Conservation (phyloP, 768 basidiomycete genomes). For the Lentinula boryana region DNA sequence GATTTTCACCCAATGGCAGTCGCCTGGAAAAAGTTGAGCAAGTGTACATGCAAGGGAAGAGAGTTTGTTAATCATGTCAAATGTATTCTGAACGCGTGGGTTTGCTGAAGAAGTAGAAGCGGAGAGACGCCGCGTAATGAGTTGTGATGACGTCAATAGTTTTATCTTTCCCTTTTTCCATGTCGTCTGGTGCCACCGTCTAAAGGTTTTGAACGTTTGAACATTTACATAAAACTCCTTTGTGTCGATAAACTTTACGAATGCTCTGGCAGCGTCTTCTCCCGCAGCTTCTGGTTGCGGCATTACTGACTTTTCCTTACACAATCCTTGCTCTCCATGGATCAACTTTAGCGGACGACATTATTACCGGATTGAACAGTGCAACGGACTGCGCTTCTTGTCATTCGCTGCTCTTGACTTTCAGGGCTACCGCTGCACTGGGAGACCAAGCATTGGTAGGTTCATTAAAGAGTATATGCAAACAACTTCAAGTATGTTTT, state of each 20-base stretch:
- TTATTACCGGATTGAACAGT: conserved; percentile 36
- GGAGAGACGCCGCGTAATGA: too few species aligned
- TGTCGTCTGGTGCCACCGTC: not conserved
- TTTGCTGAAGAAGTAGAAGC: too few species aligned
- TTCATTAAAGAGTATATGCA: conserved; percentile 39
- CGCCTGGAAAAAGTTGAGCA: too few species aligned
- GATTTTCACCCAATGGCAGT: too few species aligned
- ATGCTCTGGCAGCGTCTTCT: not conserved
- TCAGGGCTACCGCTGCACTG: conserved; percentile 38
- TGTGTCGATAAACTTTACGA: not conserved
- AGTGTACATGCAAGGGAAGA: too few species aligned
- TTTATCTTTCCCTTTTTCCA: too few species aligned
- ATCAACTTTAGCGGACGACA: conserved; percentile 11
- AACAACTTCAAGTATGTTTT: conserved; percentile 28
- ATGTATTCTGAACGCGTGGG: too few species aligned
- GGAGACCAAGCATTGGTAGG: conserved; percentile 43
- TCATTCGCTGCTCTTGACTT: conserved; percentile 40
- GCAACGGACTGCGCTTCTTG: conserved; percentile 47
- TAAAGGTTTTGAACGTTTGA: not conserved
- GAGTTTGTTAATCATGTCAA: too few species aligned
- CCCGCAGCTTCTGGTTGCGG: not conserved
- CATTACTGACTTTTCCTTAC: not conserved
- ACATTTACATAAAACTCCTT: not conserved
- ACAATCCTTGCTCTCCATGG: not conserved
- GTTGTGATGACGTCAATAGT: too few species aligned